Evolutionary conservation across 1,284 basidiomycete species (phyloP).

Genomic region (Pseudomicrostroma phylloplanum): DNA sequence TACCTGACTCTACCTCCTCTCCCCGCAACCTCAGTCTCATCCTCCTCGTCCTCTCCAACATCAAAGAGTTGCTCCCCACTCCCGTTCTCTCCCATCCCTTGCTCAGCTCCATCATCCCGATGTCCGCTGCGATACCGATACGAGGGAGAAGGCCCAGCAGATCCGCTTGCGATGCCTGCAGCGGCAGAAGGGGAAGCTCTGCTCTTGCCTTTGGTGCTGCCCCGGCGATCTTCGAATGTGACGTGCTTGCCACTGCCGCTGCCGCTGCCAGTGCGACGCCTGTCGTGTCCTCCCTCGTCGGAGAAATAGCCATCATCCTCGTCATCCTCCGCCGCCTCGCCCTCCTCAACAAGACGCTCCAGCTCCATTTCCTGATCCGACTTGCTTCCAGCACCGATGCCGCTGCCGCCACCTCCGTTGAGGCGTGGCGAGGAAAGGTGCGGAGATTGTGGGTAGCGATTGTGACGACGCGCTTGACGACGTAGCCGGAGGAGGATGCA

Average conservation of each 20-base stretch:
- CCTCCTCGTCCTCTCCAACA: conserved; percentile 41
- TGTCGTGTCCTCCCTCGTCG: too few relatives aligned
- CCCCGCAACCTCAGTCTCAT: not conserved
- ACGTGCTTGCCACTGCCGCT: not conserved
- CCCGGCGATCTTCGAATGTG: not conserved
- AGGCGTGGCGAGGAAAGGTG: too few relatives aligned
- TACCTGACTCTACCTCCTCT: not conserved
- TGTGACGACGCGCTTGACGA: conserved; percentile 40
- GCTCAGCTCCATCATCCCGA: too few relatives aligned
- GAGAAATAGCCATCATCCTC: conserved; percentile 4
- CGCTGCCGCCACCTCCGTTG: conserved; percentile 54
- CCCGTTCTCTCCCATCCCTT: conserved; percentile 1
- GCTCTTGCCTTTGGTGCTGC: not conserved
- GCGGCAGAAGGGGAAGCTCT: not conserved
- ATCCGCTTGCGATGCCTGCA: not conserved
- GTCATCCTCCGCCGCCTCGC: conserved; percentile 12
- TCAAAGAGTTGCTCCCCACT: conserved; percentile 53
- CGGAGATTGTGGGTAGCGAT: too few relatives aligned
- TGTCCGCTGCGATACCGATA: too few relatives aligned
- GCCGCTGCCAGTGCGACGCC: too few relatives aligned
- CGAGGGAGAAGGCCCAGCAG: not conserved
- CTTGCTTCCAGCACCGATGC: conserved; percentile 51
- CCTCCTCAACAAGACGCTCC: conserved; percentile 23
- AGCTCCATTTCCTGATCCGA: conserved; percentile 20
- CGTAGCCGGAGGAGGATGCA: conserved; percentile 69